Conservation (phyloP, 2,329 filamentous ascomycete genomes). For the Albophoma yamanashiensis region DNA sequence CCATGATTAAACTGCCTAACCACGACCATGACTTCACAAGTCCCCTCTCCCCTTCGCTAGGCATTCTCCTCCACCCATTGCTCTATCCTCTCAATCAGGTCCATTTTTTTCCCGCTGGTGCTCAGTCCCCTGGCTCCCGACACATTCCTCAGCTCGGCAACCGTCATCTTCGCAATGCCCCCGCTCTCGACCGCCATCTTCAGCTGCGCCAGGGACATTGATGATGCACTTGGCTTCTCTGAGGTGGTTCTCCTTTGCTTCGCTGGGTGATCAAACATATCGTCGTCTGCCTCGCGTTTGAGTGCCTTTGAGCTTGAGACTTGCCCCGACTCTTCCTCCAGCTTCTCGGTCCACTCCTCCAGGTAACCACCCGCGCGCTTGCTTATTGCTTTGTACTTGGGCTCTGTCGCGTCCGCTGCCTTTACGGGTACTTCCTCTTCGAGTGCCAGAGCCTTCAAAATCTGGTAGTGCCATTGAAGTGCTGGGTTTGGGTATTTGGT, state of each 20-base stretch:
- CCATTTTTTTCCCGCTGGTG: constrained; percentile 40
- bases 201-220: constrained; percentile 34
- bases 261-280: constrained; percentile 25
- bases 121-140: constrained; percentile 36
- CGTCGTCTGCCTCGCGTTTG: constrained; percentile 42
- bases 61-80: constrained; percentile 42
- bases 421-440: constrained; percentile 82
- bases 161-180: constrained; percentile 41
- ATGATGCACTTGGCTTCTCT: constrained; percentile 20
- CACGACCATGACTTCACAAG: background rate
- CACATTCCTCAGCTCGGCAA: constrained; percentile 40
- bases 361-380: constrained; percentile 77
- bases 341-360: constrained; percentile 60
- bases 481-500: constrained; percentile 82
- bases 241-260: constrained; percentile 33
- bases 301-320: constrained; percentile 27
- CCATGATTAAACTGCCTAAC: too few relatives aligned
- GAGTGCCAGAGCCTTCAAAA: constrained; percentile 81
- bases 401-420: constrained; percentile 65
- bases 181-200: constrained; percentile 32
- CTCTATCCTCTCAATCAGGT: constrained; percentile 44
- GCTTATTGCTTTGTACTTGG: constrained; percentile 78
- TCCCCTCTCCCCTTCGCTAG: background rate
- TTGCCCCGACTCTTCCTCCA: constrained; percentile 44
- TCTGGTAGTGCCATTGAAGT: constrained; percentile 94